Evolutionary conservation across 108 stramenopile genomes (phyloP).

Genomic region (Cyclotella baltica): DNA sequence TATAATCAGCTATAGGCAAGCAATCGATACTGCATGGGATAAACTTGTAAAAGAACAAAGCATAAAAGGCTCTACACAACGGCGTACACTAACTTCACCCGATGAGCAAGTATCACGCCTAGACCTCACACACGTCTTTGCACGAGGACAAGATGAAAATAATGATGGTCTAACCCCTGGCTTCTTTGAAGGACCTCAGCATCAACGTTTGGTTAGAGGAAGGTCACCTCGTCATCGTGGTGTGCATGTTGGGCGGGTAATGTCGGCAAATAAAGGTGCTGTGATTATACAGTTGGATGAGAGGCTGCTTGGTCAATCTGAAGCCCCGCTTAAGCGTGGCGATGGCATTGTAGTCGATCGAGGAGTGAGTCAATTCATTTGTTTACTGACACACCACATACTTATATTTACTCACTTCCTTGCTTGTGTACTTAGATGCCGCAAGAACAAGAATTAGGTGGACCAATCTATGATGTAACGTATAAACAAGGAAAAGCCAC

Average conservation of each 20-base stretch:
- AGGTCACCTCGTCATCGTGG: conserved; percentile 78
- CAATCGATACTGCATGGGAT: conserved; percentile 76
- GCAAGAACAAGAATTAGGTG: conserved; percentile 75
- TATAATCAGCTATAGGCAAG: conserved; percentile 61
- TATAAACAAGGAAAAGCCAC: conserved; percentile 30
- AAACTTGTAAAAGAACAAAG: conserved; percentile 51
- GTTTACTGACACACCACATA: neutral
- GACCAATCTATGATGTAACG: conserved; percentile 49
- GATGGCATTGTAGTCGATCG: conserved; percentile 86
- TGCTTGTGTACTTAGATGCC: conserved; percentile 39
- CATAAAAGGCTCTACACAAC: neutral
- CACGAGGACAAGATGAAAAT: conserved; percentile 74
- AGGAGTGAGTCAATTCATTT: conserved; percentile 19
- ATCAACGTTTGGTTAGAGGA: conserved; percentile 75
- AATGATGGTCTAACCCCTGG: conserved; percentile 77
- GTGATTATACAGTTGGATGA: conserved; percentile 49
- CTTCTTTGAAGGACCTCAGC: conserved; percentile 75
- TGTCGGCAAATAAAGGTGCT: conserved; percentile 50
- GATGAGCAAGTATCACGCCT: conserved; percentile 60
- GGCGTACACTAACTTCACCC: conserved; percentile 27
- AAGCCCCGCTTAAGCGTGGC: conserved; percentile 58
- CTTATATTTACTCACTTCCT: neutral
- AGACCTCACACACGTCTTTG: conserved; percentile 75
- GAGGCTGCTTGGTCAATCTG: neutral
- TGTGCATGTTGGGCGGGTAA: conserved; percentile 67